These are phyloP conservation scores for Rickenella mellea DNA, from an alignment of 768 basidiomycete species.

Conservation along the genomic window DNA sequence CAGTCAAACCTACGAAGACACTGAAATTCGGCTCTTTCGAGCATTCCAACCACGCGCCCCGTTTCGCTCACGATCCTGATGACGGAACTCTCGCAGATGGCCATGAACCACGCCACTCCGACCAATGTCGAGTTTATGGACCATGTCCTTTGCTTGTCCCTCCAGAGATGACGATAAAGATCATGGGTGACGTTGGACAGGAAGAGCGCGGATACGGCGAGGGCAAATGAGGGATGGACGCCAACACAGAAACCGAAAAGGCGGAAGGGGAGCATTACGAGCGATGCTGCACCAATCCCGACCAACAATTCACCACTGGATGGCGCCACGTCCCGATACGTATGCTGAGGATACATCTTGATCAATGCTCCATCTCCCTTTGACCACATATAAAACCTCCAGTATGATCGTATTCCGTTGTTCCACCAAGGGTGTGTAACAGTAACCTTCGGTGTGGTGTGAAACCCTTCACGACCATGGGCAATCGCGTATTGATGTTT, in stretches of 20 bases:
- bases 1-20: constrained; percentile 41
- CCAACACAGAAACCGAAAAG: too few species aligned
- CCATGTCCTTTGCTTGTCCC: constrained; percentile 25
- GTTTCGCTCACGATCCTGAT: constrained; percentile 43
- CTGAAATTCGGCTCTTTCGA: constrained; percentile 32
- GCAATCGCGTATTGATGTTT: constrained; percentile 30
- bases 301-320: constrained; percentile 40
- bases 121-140: constrained; percentile 24
- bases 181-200: constrained; percentile 38
- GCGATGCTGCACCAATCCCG: too few species aligned
- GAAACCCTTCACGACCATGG: constrained; percentile 30
- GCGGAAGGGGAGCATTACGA: too few species aligned
- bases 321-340: constrained; percentile 35
- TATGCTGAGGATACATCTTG: constrained; percentile 34
- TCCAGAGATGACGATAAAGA: constrained; percentile 36
- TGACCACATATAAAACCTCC: constrained; percentile 50
- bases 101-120: constrained; percentile 28
- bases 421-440: constrained; percentile 55
- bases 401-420: constrained; percentile 33
- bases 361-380: constrained; percentile 46
- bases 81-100: constrained; percentile 39
- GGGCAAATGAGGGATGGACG: too few species aligned
- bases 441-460: constrained; percentile 34
- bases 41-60: constrained; percentile 34
- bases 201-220: too few species aligned